Evolutionary conservation across 1,284 basidiomycete genomes (phyloP).

Genomic region (Fomitopsis betulina): DNA sequence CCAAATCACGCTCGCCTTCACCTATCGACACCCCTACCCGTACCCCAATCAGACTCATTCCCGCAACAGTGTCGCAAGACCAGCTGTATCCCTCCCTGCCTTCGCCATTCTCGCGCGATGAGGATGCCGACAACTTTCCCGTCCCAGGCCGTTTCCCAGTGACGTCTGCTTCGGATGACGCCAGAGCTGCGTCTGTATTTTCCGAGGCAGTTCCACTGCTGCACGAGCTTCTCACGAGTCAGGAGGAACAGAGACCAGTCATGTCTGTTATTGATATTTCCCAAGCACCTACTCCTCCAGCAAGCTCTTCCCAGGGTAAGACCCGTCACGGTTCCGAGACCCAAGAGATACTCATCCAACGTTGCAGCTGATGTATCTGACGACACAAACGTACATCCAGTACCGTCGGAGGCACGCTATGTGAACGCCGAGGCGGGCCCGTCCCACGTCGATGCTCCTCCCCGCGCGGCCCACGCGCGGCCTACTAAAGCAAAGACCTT

Average conservation of each 20-base stretch:
- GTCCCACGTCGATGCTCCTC: neutral
- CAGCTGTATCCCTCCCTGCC: conserved; percentile 1
- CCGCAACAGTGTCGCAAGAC: neutral
- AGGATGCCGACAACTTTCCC: neutral
- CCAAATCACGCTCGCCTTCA: neutral
- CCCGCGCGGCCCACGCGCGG: neutral
- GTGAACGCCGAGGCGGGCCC: neutral
- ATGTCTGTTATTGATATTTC: neutral
- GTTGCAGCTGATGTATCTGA: neutral
- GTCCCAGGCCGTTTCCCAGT: conserved; percentile 1
- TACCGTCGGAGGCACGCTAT: neutral
- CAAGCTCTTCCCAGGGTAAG: neutral
- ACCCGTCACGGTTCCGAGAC: neutral
- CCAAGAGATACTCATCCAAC: neutral
- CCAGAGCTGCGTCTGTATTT: neutral
- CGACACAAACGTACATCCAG: neutral
- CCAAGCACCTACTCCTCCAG: conserved; percentile 4
- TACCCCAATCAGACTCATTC: neutral
- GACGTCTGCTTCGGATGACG: neutral
- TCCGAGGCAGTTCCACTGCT: neutral
- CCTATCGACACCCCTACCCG: neutral
- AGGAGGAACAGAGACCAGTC: neutral
- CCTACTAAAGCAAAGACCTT: neutral
- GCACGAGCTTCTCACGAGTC: neutral
- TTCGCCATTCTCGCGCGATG: neutral